These are phyloP conservation scores for Saprolegnia diclina DNA, from an alignment of 352 stramenopile species.

Conservation along the genomic window DNA sequence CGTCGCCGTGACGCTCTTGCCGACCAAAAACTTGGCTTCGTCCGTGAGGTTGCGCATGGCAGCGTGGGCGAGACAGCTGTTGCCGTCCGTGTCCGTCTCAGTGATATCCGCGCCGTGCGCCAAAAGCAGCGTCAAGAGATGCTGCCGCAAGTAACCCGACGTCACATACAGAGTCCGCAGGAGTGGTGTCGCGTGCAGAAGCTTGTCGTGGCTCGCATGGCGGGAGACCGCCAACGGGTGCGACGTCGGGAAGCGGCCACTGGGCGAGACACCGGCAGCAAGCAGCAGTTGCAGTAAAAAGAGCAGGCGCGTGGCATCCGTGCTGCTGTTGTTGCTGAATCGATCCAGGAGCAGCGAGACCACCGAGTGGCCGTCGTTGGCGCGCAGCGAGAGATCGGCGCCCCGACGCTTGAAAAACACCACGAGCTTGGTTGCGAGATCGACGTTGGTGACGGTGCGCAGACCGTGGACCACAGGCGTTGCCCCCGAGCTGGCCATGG, in stretches of 20 bases:
- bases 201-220: slow-evolving; percentile 26
- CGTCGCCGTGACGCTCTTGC: slow-evolving; percentile 33
- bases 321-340: not conserved
- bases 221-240: slow-evolving; percentile 29
- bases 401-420: too few relatives aligned
- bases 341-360: not conserved
- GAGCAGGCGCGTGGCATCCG: not conserved
- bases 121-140: slow-evolving; percentile 45
- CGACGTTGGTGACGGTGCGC: too few relatives aligned
- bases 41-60: slow-evolving; percentile 41
- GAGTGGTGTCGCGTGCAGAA: slow-evolving; percentile 32
- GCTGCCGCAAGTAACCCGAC: slow-evolving; percentile 33
- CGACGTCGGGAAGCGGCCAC: not conserved
- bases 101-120: slow-evolving; percentile 54
- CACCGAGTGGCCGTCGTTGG: not conserved
- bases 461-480: too few relatives aligned
- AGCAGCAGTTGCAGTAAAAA: not conserved
- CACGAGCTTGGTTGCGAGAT: too few relatives aligned
- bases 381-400: slow-evolving; percentile 34
- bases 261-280: not conserved
- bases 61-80: slow-evolving; percentile 61
- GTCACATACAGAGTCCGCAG: slow-evolving; percentile 42
- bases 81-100: slow-evolving; percentile 41
- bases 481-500: too few relatives aligned
- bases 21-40: slow-evolving; percentile 44